Base-by-base conservation (phyloP, 495 filamentous ascomycete species). In the Lophiotrema nucula region DNA sequence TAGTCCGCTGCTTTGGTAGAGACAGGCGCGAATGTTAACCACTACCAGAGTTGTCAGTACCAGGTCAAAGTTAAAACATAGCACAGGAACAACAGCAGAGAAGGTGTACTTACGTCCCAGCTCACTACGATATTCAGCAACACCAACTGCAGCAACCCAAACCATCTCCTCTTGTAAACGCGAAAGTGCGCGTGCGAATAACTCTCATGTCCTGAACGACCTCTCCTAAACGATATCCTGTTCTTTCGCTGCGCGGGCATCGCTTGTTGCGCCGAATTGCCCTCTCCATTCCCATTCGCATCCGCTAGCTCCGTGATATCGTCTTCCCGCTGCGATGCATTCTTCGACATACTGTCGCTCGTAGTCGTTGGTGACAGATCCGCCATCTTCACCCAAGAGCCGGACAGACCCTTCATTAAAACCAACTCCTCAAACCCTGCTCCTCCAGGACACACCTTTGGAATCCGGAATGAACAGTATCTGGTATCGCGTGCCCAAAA, bases 11-110 rank as follows among this genome's bases (percentile, higher is more conserved):
- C 80, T 16, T 85, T 86, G 41, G 83, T 83, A 12, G 89, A 90
- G 33, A 95, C 85, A 27, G 93, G 84, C 6, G 92, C 85, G 74
- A 90, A 98, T 26, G 92, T 93, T 58, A 98, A 81, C 92, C 92
- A 97, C 88, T 92, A 60, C 21, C 15, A 16, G 8, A 28, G 12
- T 26, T 19, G 25, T 42, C 50, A 52, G 48, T 16, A 41, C 21
- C 44, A 23, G 25, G 52, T 27, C 8, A 45, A 45, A 25, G 4
- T 21, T 16, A 4, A 44, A 19, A 62, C 23, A 28, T 16, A 3
- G n/a, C n/a, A n/a, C n/a, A 8, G n/a, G n/a, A 8, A 35, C 31
- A 35, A 35, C 8, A 35, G n/a, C 8, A 35, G n/a, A 51, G 47
- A 13, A 28, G 27, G 51, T 15, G 38, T 26, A 82, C 88, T 79